phyloP scores from a whole-genome alignment of 306 rosid genomes.

The Potentilla sterilis region DNA sequence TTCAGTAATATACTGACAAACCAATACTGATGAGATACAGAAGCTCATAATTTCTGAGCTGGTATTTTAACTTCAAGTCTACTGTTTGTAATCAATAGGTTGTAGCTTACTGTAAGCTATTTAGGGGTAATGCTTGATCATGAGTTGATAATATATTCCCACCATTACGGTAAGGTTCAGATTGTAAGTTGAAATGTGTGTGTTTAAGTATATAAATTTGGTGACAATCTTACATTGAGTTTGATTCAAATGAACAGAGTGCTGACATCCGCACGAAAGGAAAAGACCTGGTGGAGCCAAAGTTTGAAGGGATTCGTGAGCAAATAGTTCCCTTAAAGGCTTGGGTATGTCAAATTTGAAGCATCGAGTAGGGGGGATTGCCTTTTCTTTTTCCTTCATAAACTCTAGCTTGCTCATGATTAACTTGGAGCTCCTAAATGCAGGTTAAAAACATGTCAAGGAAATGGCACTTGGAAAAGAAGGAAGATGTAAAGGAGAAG shows the following conservation, averaged over 20 bases:
- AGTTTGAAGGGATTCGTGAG: slow-evolving; percentile 47
- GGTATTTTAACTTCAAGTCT: neutral
- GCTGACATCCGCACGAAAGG: slow-evolving; percentile 61
- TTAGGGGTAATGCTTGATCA: neutral
- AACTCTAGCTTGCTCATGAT: slow-evolving; percentile 15
- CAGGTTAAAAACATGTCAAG: slow-evolving; percentile 67
- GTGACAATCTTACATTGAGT: slow-evolving; percentile 15
- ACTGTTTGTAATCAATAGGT: neutral
- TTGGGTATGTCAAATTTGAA: slow-evolving; percentile 45
- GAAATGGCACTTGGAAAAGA: slow-evolving; percentile 68
- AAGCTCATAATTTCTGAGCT: neutral
- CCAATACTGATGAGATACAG: neutral
- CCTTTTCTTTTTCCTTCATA: slow-evolving; percentile 8
- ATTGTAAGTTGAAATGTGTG: neutral
- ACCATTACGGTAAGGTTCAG: neutral
- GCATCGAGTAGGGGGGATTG: neutral
- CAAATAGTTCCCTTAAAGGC: slow-evolving; percentile 60
- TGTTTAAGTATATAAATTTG: neutral
- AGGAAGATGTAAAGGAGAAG: slow-evolving; percentile 61
- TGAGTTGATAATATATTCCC: neutral
- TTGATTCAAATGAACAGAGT: slow-evolving; percentile 43
- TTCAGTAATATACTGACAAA: neutral
- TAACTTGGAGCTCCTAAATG: slow-evolving; percentile 30
- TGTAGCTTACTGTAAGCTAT: neutral
- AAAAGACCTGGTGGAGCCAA: slow-evolving; percentile 60